Evolutionary conservation across 2,329 filamentous ascomycete genomes (phyloP), one percentile per base, ranked within the genome.

Genomic region (Penicillium sp.): DNA sequence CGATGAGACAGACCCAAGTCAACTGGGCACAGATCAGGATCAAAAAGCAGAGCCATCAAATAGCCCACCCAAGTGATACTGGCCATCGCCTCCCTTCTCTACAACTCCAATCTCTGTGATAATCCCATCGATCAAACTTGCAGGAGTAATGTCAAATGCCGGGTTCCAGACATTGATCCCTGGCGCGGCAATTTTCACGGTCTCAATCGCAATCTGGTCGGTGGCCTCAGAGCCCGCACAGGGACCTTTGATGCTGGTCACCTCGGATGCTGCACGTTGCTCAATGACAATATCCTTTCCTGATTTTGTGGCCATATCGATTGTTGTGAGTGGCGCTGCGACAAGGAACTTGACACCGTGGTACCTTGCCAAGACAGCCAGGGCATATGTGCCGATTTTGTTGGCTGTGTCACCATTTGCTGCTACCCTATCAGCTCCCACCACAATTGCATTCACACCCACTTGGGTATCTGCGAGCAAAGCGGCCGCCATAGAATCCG

Each of bases 401-500:
- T 99, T 99, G 56, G 94, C 94, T 0, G 94, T 97, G 77, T 99
- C 94, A 31, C 94, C 94, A 69, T 99, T 99, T 50, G 92, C 90
- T 33, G 93, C 94, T 15, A 99, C 94, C 56, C 94, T 86, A 74
- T 99, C 94, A 3, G 94, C 94, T 29, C 94, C 94, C 0, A 99
- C 94, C 31, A 99, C 88, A 51, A 99, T 90, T 6, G 92, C 93
- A 6, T 86, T 84, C 59, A 99, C 90, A 68, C 88, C 86, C 70
- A 86, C 82, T 38, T 82, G 77, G 23, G 81, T 55, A 69, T 58
- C 75, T 58, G 64, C 82, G 71, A 99, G 89, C 9, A 99, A 82
- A 0, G 93, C 89, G 13, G 88, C 93, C 1, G 91, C 94, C 94
- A 99, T 99, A 31, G 92, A 97, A 76, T 99, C 94, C 0, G 93